Base-by-base conservation (phyloP, 2,329 filamentous ascomycete genomes). In the Ceratocystis papillata region DNA sequence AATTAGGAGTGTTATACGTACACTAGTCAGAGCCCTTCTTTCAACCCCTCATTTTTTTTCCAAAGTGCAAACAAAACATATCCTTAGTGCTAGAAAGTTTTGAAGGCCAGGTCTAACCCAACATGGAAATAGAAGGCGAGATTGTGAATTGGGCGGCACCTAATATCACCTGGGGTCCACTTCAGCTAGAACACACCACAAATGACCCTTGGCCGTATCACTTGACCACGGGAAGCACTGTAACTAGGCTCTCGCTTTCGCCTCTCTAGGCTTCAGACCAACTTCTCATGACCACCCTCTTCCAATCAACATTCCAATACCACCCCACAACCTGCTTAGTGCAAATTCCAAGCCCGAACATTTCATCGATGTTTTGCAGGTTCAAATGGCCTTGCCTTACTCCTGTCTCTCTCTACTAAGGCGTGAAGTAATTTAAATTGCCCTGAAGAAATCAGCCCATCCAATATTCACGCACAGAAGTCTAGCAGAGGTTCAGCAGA, bases 221-320 rank as follows among this genome's bases (percentile, higher is more conserved):
- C 64, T 65, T 65, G 64, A 48, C 57, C 57, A 30, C 28, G 57
- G 44, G 41, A 65, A 62, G n/a, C 30, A 8, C 44, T 50, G 20
- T 17, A 62, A 15, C n/a, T 17, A 45, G 37, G 37, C 15, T 22
- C 15, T 22, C 48, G 10, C 48, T 10, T 50, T 50, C 22, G 20
- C 25, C 48, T 15, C 48, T 25, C 48, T 53, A 25, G 48, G 48
- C 48, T 25, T 53, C 48, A 41, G 37, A 41, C 37, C 25, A 25
- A 22, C 48, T 25, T 53, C 48, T 53, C 48, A 10, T 53, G 6
- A n/a, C 17, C 46, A 22, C 15, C 46, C n/a, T 48, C 46, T 22
- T 20, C 46, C 46, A n/a, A 12, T 33, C 30, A 37, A 7, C 33
- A 28, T 33, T 8, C 28, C 48, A 10, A n/a, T 20, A 33, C 28